Base-by-base conservation (phyloP, 202 grass and related monocot species). In the Saccharum hybrid region DNA sequence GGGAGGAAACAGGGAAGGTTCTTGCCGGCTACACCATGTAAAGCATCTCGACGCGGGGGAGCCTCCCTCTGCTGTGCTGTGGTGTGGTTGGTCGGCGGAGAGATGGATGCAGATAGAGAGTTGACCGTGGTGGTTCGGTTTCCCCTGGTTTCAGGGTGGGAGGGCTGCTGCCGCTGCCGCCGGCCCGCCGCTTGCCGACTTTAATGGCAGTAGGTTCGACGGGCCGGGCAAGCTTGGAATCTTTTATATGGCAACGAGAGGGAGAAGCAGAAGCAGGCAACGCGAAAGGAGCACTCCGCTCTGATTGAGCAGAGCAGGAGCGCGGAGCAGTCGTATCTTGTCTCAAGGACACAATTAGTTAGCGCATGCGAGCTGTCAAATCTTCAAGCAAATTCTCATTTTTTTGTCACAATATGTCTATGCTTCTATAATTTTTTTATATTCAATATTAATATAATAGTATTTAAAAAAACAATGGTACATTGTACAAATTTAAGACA, bases 21-120 rank as follows among this genome's bases (percentile, higher is more conserved):
- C 68, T 82, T 83, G 79, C 88, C 83, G 62, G 49, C 73, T 90
- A 78, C 51, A 41, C 33, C 84, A 80, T 83, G 80, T 10, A 83
- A 69, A 62, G 67, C 38, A 81, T 60, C 65, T 48, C 57, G 18
- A 59, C 30, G 2, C 10, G 65, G 52, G 61, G 61, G 45, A 36
- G 34, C 34, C 64, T 15, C 10, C 18, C 19, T 57, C 56, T 22
- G n/a, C n/a, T 59, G 54, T 21, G 52, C 7, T 7, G 13, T 38
- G 16, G 22, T 62, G 60, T 63, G 60, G 23, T 30, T 4, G 65
- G 28, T 1, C 71, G 18, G 56, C 10, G 56, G 56, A 0, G 9
- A 61, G 57, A 61, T 61, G 57, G 76, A 67, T 23, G 59, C 40
- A 74, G 49, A 69, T 52, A 33, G 68, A 41, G 37, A 42, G 38